Conservation (phyloP, 768 basidiomycete genomes). For the Russula lepida region DNA sequence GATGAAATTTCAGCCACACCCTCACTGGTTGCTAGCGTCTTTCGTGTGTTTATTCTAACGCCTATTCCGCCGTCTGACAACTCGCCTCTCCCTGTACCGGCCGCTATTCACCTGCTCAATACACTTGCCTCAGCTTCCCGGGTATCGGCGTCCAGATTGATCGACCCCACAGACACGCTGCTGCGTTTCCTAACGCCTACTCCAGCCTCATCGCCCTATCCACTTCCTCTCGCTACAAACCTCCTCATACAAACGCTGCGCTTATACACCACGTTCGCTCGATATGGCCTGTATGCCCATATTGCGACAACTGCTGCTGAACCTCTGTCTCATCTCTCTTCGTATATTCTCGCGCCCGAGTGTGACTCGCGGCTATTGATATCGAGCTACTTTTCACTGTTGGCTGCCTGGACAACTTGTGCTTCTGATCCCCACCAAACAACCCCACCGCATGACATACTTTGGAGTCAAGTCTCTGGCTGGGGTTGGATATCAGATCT, state of each 20-base stretch:
- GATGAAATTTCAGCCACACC: slow-evolving; percentile 42
- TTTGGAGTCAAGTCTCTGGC: slow-evolving; percentile 80
- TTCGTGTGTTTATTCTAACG: slow-evolving; percentile 51
- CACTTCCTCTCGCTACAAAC: slow-evolving; percentile 30
- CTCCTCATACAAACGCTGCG: slow-evolving; percentile 52
- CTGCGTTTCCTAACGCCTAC: slow-evolving; percentile 62
- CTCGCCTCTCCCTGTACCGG: slow-evolving; percentile 31
- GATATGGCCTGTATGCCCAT: slow-evolving; percentile 72
- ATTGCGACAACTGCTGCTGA: slow-evolving; percentile 55
- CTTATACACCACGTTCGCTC: slow-evolving; percentile 56
- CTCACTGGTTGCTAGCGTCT: slow-evolving; percentile 42
- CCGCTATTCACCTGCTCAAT: slow-evolving; percentile 49
- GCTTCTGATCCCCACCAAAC: slow-evolving; percentile 89
- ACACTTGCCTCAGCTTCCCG: slow-evolving; percentile 59
- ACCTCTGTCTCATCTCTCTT: slow-evolving; percentile 44
- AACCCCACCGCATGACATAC: slow-evolving; percentile 75
- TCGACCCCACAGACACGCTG: slow-evolving; percentile 52
- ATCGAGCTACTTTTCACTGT: slow-evolving; percentile 47
- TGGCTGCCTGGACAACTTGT: slow-evolving; percentile 70
- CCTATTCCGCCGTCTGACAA: slow-evolving; percentile 37
- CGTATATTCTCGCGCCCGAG: slow-evolving; percentile 35
- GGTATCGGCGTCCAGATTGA: slow-evolving; percentile 49
- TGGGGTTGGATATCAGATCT: slow-evolving; percentile 68
- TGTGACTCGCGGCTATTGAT: slow-evolving; percentile 33
- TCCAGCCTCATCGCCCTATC: slow-evolving; percentile 39